A percentile compares a stretch with the other conserved stretches of the same genome.
Conservation (phyloP, 768 basidiomycete genomes). For the Naematelia aurantialba region DNA sequence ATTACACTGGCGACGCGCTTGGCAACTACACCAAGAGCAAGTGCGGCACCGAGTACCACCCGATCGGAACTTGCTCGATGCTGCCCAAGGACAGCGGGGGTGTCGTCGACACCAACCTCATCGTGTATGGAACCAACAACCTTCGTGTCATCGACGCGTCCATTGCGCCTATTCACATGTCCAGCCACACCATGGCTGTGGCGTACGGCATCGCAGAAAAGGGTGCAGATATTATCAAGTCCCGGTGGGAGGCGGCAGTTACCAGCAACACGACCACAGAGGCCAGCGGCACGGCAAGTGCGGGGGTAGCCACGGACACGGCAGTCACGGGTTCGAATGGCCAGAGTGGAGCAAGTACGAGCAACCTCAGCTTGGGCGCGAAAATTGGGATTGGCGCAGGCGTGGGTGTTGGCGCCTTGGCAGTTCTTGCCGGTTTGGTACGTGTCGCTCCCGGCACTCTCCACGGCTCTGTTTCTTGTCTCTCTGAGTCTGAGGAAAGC, state of each 20-base stretch:
- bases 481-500: too few relatives aligned
- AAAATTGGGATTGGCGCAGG: slow-evolving; percentile 41
- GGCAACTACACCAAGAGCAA: slow-evolving; percentile 53
- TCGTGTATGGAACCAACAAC: slow-evolving; percentile 61
- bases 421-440: slow-evolving; percentile 30
- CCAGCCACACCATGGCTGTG: slow-evolving; percentile 54
- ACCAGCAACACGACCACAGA: slow-evolving; percentile 10
- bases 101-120: slow-evolving; percentile 60
- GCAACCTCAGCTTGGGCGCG: slow-evolving; percentile 18
- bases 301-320: slow-evolving; percentile 30
- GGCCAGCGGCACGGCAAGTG: slow-evolving; percentile 17
- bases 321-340: slow-evolving; percentile 18
- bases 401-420: slow-evolving; percentile 31
- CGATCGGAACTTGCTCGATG: slow-evolving; percentile 61
- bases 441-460: neutral
- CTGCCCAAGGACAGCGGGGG: slow-evolving; percentile 58
- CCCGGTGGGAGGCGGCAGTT: slow-evolving; percentile 45
- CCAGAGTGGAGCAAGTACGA: slow-evolving; percentile 5
- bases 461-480: too few relatives aligned
- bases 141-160: slow-evolving; percentile 58
- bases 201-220: slow-evolving; percentile 56
- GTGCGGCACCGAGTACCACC: slow-evolving; percentile 56
- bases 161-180: slow-evolving; percentile 59
- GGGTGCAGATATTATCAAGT: slow-evolving; percentile 54
- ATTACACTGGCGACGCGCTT: slow-evolving; percentile 56